Evolutionary conservation across 2,329 filamentous ascomycete genomes (phyloP), one percentile per base, ranked within the genome.

Genomic region (Microsporum ferrugineum): DNA sequence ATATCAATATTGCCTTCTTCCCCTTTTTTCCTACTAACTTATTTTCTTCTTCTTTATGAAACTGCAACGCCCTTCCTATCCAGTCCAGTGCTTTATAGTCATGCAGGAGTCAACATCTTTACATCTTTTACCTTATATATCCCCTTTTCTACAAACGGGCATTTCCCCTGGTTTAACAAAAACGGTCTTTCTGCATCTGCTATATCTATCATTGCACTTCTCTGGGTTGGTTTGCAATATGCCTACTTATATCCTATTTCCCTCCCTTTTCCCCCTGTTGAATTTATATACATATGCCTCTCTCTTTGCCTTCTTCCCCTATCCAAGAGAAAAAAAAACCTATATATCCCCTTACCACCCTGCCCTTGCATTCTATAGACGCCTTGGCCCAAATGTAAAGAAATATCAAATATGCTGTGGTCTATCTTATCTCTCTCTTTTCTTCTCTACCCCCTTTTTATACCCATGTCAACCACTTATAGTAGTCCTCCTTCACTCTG

Each of bases 351-450:
- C 51, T 53, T 36, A 29, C 51, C 29, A 10, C 33, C 5, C 23
- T 55, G n/a, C n/a, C 23, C 51, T 55, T 47, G 39, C 41, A 41
- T 59, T 59, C 57, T 49, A 59, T 59, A 59, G 57, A 59, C 57
- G 6, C 17, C 6, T 57, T 57, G 41, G 12, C 36, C 41, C 43
- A 51, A 51, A 51, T 27, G 31, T 41, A 47, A 59, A 49, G 29
- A 34, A 36, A 59, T 47, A 59, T 51, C 41, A 36, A 47, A 49
- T 43, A 27, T 56, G 31, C 38, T 57, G 23, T 43, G 39, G 55
- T 57, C 38, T 17, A 55, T 55, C 33, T 55, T 14, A 14, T n/a
- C n/a, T 27, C 12, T 55, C 23, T 12, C 14, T 7, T 27, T 33
- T 4, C n/a, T 36, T 4, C 8, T 29, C 27, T 10, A 12, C 45